A percentile compares a stretch with the other conserved stretches of the same genome.
phyloP scores from a whole-genome alignment of 1,284 basidiomycete species.

The Cutaneotrichosporon sp. region DNA sequence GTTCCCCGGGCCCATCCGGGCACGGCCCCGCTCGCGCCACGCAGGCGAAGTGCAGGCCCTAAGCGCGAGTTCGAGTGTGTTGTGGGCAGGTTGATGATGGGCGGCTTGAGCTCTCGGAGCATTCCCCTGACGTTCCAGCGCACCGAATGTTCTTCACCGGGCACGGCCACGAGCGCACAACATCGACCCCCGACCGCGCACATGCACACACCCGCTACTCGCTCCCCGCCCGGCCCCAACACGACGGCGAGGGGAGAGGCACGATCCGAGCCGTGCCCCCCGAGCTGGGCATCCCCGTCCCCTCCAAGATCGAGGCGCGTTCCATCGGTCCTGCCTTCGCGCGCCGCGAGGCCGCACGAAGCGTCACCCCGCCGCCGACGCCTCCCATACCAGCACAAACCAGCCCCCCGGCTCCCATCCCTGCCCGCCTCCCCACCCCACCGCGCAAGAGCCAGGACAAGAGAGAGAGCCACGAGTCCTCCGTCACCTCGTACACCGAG shows the following conservation, averaged over 20 bases:
- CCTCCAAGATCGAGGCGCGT: not conserved
- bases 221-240: not conserved
- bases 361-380: not conserved
- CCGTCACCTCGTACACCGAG: not conserved
- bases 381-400: not conserved
- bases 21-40: too few species aligned
- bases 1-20: too few species aligned
- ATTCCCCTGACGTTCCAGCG: not conserved
- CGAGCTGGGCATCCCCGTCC: not conserved
- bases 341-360: not conserved
- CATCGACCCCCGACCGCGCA: not conserved
- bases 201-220: not conserved
- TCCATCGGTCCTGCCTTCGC: not conserved
- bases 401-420: not conserved
- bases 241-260: not conserved
- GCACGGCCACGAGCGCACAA: not conserved
- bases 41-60: too few species aligned
- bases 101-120: too few species aligned
- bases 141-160: not conserved
- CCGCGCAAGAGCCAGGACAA: not conserved
- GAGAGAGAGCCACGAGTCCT: not conserved
- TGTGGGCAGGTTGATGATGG: too few species aligned
- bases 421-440: not conserved
- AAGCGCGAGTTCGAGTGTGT: too few species aligned
- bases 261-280: not conserved